A percentile compares a stretch with the other conserved stretches of the same genome.
These are phyloP conservation scores for Fraxinus quadrangulata DNA, from an alignment of 257 asterid genomes.

Conservation along the genomic window DNA sequence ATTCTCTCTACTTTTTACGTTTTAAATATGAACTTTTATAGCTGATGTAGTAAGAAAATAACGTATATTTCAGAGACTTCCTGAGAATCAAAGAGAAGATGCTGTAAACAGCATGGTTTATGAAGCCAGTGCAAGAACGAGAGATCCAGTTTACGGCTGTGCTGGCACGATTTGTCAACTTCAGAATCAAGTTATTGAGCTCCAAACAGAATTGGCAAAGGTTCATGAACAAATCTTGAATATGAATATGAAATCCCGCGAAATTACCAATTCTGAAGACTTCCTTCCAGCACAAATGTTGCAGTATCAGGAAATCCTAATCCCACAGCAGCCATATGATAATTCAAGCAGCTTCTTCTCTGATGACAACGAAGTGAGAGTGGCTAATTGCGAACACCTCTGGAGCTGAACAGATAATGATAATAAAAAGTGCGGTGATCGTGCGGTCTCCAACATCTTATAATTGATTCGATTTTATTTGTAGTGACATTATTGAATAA, in stretches of 20 bases:
- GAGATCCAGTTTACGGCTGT: constrained; percentile 40
- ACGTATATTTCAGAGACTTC: constrained; percentile 23
- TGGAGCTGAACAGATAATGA: not conserved
- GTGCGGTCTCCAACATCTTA: too few species aligned
- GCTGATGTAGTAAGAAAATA: not conserved
- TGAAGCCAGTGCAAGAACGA: constrained; percentile 39
- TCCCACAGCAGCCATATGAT: not conserved
- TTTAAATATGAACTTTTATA: too few species aligned
- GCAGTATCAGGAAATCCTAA: not conserved
- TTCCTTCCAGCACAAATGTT: too few species aligned
- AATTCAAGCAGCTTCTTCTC: not conserved
- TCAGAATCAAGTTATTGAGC: constrained; percentile 39
- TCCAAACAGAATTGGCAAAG: constrained; percentile 41
- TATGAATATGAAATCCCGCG: constrained; percentile 33
- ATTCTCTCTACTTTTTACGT: too few species aligned
- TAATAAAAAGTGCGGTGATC: not conserved
- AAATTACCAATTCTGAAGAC: not conserved
- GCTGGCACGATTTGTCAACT: constrained; percentile 39
- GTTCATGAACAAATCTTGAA: constrained; percentile 34
- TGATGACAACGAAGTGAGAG: not conserved
- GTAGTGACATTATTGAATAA: too few species aligned
- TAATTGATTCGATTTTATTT: too few species aligned
- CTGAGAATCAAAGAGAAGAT: constrained; percentile 37
- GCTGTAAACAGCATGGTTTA: constrained; percentile 42
- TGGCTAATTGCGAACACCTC: not conserved